Percentiles rank a stretch among this genome's conserved stretches.
Evolutionary conservation across 2,329 filamentous ascomycete species (phyloP).

Genomic region (Xylogone sp.): DNA sequence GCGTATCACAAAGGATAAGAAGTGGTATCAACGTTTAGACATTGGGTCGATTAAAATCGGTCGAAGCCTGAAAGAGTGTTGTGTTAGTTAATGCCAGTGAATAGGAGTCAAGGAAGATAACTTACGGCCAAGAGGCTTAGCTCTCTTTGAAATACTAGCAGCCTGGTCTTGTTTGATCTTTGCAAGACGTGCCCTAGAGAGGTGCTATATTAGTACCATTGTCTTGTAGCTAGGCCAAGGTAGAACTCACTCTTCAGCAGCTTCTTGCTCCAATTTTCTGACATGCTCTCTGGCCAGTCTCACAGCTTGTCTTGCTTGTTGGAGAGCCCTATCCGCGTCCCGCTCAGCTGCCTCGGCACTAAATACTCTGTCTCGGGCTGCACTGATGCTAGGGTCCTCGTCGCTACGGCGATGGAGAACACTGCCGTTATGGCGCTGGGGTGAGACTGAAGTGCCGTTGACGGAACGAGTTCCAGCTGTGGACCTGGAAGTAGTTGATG

Average conservation of each 20-base stretch:
- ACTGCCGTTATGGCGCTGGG: slow-evolving; percentile 16
- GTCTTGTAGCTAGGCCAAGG: background rate
- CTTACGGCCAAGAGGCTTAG: slow-evolving; percentile 66
- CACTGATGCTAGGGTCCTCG: slow-evolving; percentile 59
- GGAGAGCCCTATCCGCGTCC: slow-evolving; percentile 61
- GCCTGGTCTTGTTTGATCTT: slow-evolving; percentile 68
- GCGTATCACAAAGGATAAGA: no score
- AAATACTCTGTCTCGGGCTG: slow-evolving; percentile 58
- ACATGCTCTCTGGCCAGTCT: slow-evolving; percentile 62
- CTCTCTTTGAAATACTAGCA: slow-evolving; percentile 61
- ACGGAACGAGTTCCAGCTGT: slow-evolving; percentile 11
- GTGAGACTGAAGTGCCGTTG: slow-evolving; percentile 16
- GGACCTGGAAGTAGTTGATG: slow-evolving; percentile 17
- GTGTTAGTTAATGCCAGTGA: background rate
- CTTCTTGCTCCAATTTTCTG: slow-evolving; percentile 59
- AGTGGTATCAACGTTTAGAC: no score
- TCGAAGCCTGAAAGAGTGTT: no score
- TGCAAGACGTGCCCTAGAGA: slow-evolving; percentile 46
- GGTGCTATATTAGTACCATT: background rate
- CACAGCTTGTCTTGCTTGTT: slow-evolving; percentile 54
- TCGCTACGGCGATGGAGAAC: slow-evolving; percentile 39
- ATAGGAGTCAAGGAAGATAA: no score
- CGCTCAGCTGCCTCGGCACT: slow-evolving; percentile 59
- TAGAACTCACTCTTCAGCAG: slow-evolving; percentile 47
- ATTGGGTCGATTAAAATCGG: no score